Base-by-base conservation (phyloP, 1,139 yeast species). In the Magnusiomyces suaveolens region DNA sequence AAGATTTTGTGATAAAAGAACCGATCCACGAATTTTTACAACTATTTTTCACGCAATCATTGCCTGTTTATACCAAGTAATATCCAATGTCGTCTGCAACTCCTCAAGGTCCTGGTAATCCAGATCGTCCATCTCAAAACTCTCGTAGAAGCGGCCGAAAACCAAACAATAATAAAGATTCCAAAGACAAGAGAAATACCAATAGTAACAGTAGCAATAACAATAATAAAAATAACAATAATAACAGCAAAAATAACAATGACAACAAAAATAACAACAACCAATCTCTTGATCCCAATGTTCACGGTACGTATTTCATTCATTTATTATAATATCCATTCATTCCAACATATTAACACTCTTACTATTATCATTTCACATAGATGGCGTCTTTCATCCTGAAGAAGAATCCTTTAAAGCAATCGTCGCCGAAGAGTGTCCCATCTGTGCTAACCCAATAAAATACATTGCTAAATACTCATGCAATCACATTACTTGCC, bases 401-500 rank as follows among this genome's bases (percentile, higher is more conserved):
- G 59, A 46, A 29, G 57, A 56, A 33, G 56, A 52, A 36, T 56
- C 53, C n/a, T 43, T 46, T 23, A 21, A 29, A n/a, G 49, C 25
- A 8, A n/a, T 20, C 21, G 29, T 10, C n/a, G 54, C 63, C 10
- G 80, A 77, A 29, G 69, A 74, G 29, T 90, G 97, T 73, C 70
- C 89, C 43, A 87, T 92, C 56, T 92, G 99, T 72, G 95, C 97
- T 0, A 84, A 87, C 51, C 74, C 72, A 47, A 75, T 89, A 46
- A 63, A 62, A 24, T 79, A 77, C 63, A 82, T 82, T 1, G 87
- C 96, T 0, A 68, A 85, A 18, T 80, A 92, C 1, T 87, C 90
- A 0, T 92, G 99, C 70, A 83, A 83, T 62, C 97, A 92, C 66
- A 77, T 76, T 25, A 82, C 90, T 0, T 92, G 99, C 68, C 89